Conservation (phyloP, 192 early-diverging fungal genomes). For the Blastocladiella britannica region DNA sequence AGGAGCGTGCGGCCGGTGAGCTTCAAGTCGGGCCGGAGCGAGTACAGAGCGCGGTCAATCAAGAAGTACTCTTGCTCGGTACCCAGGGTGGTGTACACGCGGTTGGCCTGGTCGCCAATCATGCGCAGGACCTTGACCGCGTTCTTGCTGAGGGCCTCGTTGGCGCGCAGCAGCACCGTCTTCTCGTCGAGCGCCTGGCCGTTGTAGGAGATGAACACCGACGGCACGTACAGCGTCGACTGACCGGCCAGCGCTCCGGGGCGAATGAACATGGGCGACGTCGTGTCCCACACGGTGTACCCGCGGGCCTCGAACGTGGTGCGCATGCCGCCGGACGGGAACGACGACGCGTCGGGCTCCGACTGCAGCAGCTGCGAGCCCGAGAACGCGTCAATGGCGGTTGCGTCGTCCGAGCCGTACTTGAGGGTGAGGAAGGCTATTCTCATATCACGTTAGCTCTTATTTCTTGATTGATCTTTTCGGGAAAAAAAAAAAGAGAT, state of each 20-base stretch:
- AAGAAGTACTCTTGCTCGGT: slow-evolving; percentile 99
- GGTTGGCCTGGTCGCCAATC: slow-evolving; percentile 54
- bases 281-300: slow-evolving; percentile 98
- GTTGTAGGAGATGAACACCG: slow-evolving; percentile 98
- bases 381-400: slow-evolving; percentile 86
- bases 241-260: slow-evolving; percentile 68
- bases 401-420: slow-evolving; percentile 10
- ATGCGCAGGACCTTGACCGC: slow-evolving; percentile 58
- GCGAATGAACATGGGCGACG: slow-evolving; percentile 87
- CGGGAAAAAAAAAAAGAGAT: no score
- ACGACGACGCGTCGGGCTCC: slow-evolving; percentile 97
- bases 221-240: slow-evolving; percentile 85
- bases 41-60: slow-evolving; percentile 84
- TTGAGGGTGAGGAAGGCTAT: slow-evolving; percentile 84
- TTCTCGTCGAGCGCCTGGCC: slow-evolving; percentile 98
- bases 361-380: slow-evolving; percentile 93
- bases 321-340: slow-evolving; percentile 96
- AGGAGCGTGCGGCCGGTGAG: slow-evolving; percentile 85
- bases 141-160: slow-evolving; percentile 63
- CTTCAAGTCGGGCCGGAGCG: slow-evolving; percentile 88
- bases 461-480: no score
- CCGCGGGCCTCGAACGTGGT: slow-evolving; percentile 97
- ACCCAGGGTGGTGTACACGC: slow-evolving; percentile 79
- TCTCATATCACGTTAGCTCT: no score
- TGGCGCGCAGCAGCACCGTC: slow-evolving; percentile 85